Conservation (phyloP, 2,329 filamentous ascomycete genomes). For the Sporothrix humicola region DNA sequence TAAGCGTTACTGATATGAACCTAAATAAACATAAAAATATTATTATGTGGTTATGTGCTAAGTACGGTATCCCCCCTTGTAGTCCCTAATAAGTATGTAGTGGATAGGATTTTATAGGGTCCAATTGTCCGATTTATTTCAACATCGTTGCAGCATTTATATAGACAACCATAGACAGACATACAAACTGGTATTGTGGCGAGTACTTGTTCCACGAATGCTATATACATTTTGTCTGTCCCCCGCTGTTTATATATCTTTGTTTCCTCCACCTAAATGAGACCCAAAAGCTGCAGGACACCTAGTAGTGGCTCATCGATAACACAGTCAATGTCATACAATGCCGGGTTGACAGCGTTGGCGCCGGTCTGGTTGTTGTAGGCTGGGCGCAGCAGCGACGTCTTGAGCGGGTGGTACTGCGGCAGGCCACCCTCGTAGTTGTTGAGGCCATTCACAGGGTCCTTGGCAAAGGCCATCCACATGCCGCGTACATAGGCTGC, state of each 20-base stretch:
- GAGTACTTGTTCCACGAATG: background rate
- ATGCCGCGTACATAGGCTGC: constrained; percentile 49
- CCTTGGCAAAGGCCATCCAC: constrained; percentile 50
- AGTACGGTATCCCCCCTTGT: too few relatives aligned
- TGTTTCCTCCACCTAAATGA: background rate
- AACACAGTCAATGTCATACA: constrained; percentile 16
- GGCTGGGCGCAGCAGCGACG: constrained; percentile 42
- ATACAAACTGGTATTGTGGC: too few relatives aligned
- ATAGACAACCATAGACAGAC: too few relatives aligned
- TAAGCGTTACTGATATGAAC: too few relatives aligned
- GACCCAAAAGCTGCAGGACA: background rate
- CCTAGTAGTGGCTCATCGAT: background rate
- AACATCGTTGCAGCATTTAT: too few relatives aligned
- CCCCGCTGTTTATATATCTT: too few relatives aligned
- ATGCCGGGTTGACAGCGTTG: background rate
- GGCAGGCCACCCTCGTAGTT: constrained; percentile 46
- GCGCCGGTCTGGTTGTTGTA: constrained; percentile 37
- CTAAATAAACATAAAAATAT: too few relatives aligned
- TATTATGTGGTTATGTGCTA: too few relatives aligned
- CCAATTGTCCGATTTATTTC: too few relatives aligned
- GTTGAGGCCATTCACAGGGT: constrained; percentile 47
- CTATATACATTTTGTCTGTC: background rate
- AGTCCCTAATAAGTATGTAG: too few relatives aligned
- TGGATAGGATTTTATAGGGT: too few relatives aligned
- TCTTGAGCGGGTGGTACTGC: constrained; percentile 40